A percentile compares a stretch with the other conserved stretches of the same genome.
These are phyloP conservation scores for Buxus sempervirens DNA, from an alignment of 164 flowering plant species.

Conservation along the genomic window DNA sequence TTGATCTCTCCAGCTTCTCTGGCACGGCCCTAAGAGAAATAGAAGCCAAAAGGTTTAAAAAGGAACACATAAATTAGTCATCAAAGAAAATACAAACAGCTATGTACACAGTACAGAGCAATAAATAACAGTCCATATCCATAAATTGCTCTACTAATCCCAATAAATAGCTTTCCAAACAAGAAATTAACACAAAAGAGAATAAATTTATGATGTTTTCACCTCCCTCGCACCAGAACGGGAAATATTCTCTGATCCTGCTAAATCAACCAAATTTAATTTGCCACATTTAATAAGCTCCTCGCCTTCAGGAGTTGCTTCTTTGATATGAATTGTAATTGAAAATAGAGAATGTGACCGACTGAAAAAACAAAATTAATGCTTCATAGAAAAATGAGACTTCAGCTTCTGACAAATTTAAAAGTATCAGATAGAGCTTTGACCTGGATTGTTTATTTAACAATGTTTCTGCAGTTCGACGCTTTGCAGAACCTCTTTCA, in stretches of 20 bases:
- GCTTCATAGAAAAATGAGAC: background rate
- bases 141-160: background rate
- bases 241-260: slow-evolving; percentile 96
- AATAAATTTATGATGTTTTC: background rate
- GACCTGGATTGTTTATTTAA: slow-evolving; percentile 95
- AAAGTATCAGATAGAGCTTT: background rate
- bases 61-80: background rate
- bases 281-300: slow-evolving; percentile 98
- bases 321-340: slow-evolving; percentile 94
- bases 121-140: background rate
- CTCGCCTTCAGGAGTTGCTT: slow-evolving; percentile 95
- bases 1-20: slow-evolving; percentile 99
- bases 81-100: background rate
- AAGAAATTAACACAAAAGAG: background rate
- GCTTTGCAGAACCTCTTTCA: slow-evolving; percentile 91
- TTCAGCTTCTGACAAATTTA: background rate
- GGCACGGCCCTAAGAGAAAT: slow-evolving; percentile 71
- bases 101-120: background rate
- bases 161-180: background rate
- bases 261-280: slow-evolving; percentile 92
- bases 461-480: slow-evolving; percentile 95
- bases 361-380: slow-evolving; percentile 35
- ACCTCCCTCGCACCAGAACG: slow-evolving; percentile 99
- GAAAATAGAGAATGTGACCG: slow-evolving; percentile 97
- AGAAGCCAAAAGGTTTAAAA: background rate